A percentile compares a stretch with the other conserved stretches of the same genome.
Conservation (phyloP, 225 moss, liverwort and hornwort species). For the Bryum argenteum region DNA sequence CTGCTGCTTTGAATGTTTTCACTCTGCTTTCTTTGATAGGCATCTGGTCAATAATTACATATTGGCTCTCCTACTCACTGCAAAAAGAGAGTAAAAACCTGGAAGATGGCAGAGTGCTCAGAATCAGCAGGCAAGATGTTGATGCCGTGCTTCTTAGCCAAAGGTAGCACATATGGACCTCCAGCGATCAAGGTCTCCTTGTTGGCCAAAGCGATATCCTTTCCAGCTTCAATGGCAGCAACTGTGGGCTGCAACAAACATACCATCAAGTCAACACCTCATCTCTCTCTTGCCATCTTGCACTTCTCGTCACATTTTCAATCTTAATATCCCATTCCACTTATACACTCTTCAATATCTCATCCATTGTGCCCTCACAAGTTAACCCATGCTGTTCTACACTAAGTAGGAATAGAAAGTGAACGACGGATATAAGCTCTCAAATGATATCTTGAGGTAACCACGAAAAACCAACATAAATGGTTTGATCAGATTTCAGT, state of each 20-base stretch:
- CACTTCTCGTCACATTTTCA: neutral
- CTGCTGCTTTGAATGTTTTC: neutral
- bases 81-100: constrained; percentile 44
- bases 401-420: neutral
- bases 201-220: constrained; percentile 95
- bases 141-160: constrained; percentile 84
- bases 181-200: constrained; percentile 98
- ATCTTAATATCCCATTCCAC: neutral
- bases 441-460: neutral
- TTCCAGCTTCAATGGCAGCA: constrained; percentile 95
- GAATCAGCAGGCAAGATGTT: constrained; percentile 97
- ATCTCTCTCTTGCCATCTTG: neutral
- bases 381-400: neutral
- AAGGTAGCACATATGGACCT: constrained; percentile 94
- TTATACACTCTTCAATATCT: neutral
- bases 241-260: constrained; percentile 75
- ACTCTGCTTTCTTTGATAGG: neutral
- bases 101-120: constrained; percentile 98
- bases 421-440: neutral
- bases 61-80: neutral
- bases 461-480: no score
- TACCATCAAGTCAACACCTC: neutral
- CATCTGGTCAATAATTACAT: neutral
- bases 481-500: no score
- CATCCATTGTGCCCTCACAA: neutral